Evolutionary conservation across 768 basidiomycete genomes (phyloP), one percentile per base, ranked within the genome.

Genomic region (Dioszegia hungarica): DNA sequence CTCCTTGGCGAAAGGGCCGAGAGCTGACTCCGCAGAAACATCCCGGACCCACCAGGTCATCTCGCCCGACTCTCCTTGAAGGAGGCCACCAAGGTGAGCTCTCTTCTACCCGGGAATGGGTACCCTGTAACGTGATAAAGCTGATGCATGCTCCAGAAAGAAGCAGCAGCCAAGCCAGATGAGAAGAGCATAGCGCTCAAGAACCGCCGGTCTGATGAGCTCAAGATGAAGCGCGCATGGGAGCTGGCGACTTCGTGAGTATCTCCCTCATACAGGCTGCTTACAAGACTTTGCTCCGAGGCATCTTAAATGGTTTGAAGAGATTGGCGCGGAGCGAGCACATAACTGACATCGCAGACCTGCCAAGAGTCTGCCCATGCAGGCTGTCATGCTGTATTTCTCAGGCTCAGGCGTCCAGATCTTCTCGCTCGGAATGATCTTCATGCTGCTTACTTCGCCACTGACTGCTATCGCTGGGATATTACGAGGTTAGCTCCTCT

Each of bases 341-440:
- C 24, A 17, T 45, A n/a, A 5, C 33, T 44, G 2, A 40, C 6
- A 5, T 31, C 15, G 15, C 59, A 75, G 74, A 3, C 92, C 92
- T 0, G 89, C 88, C 31, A 95, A 97, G 77, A 84, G 85, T 14
- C 81, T 97, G 25, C 92, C 92, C 3, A 95, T 95, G 93, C 91
- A 97, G 70, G 90, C 87, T 4, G 88, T 97, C 79, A 97, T 97
- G 93, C 81, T 97, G 31, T 97, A 97, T 82, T 94, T 97, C 88
- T 93, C 91, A 20, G 93, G 93, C 33, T 86, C 90, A 12, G 90
- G 90, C 47, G 87, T 97, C 14, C 93, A 97, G 77, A 87, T 97
- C 39, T 95, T 97, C 76, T 93, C 90, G 77, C 90, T 97, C 80
- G 91, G 93, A 31, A 93, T 92, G 74, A 87, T 97, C 20, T 86